Percentiles rank a stretch among this genome's conserved stretches.
phyloP scores from a whole-genome alignment of 441 rosid genomes.

The Pelargonium fulgidum region DNA sequence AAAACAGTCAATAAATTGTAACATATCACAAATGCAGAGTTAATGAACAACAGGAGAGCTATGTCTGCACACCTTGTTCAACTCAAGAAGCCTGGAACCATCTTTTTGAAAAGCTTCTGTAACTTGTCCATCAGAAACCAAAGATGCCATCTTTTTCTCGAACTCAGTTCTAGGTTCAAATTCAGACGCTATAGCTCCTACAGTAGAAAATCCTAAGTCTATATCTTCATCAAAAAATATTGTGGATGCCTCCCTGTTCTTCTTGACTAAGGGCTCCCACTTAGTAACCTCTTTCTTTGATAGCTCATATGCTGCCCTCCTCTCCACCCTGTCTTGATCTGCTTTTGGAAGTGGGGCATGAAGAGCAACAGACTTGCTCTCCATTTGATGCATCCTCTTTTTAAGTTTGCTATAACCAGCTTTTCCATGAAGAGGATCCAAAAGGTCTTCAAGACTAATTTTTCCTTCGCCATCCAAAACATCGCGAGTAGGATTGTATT shows the following conservation, averaged over 20 bases:
- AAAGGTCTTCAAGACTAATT: conserved; percentile 56
- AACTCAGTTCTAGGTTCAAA: conserved; percentile 90
- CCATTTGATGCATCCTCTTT: conserved; percentile 44
- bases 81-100: conserved; percentile 76
- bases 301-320: conserved; percentile 51
- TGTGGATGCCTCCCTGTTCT: conserved; percentile 82
- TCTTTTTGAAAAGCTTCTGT: conserved; percentile 72
- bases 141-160: conserved; percentile 82
- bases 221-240: conserved; percentile 63
- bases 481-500: conserved; percentile 75
- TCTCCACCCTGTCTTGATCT: conserved; percentile 59
- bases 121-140: conserved; percentile 52
- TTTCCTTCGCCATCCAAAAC: conserved; percentile 59
- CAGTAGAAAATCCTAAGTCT: conserved; percentile 68
- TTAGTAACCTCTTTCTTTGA: conserved; percentile 58
- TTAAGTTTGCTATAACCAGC: conserved; percentile 49
- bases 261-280: conserved; percentile 74
- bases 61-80: conserved; percentile 54
- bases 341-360: conserved; percentile 75
- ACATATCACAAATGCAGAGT: background rate
- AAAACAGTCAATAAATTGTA: conserved; percentile 8
- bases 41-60: conserved; percentile 4
- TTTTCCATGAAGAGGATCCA: conserved; percentile 58
- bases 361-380: conserved; percentile 44
- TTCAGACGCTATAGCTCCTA: conserved; percentile 88